These are phyloP conservation scores for Flaveria brownii DNA, from an alignment of 129 eudicot genomes.

Conservation along the genomic window DNA sequence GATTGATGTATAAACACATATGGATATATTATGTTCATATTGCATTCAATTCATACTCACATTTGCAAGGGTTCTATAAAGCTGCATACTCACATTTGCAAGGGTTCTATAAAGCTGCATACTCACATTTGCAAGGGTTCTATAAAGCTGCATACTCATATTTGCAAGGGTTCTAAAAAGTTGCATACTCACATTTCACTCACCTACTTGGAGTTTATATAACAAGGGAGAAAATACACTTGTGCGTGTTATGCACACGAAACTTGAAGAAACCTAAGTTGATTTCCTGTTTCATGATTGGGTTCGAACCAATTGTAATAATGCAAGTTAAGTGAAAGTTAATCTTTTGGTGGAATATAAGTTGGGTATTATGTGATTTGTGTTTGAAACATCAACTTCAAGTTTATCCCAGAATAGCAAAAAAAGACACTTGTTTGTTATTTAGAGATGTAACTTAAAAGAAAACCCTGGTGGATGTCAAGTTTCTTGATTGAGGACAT, in stretches of 20 bases:
- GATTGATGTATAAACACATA: too few species aligned
- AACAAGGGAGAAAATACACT: constrained; percentile 29
- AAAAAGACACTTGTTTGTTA: constrained; percentile 24
- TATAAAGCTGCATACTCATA: too few species aligned
- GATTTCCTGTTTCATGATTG: constrained; percentile 27
- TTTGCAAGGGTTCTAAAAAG: too few species aligned
- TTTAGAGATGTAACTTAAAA: constrained; percentile 3
- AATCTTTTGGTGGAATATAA: constrained; percentile 23
- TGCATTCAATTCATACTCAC: too few species aligned
- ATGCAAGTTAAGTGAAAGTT: constrained; percentile 14
- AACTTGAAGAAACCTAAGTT: constrained; percentile 30
- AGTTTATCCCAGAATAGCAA: constrained; percentile 17
- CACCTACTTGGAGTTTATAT: constrained; percentile 30
- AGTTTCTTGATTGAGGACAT: too few species aligned
- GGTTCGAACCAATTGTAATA: constrained; percentile 10
- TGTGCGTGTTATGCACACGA: not conserved
- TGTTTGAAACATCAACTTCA: constrained; percentile 11
- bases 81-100: too few species aligned
- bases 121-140: too few species aligned
- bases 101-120: too few species aligned
- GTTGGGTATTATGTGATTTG: too few species aligned
- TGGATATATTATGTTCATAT: too few species aligned
- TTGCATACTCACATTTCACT: too few species aligned
- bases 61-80: too few species aligned
- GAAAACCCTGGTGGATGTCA: constrained; percentile 28